Evolutionary conservation across 2,329 filamentous ascomycete species (phyloP).

Genomic region (Monosporascus cannonballus): DNA sequence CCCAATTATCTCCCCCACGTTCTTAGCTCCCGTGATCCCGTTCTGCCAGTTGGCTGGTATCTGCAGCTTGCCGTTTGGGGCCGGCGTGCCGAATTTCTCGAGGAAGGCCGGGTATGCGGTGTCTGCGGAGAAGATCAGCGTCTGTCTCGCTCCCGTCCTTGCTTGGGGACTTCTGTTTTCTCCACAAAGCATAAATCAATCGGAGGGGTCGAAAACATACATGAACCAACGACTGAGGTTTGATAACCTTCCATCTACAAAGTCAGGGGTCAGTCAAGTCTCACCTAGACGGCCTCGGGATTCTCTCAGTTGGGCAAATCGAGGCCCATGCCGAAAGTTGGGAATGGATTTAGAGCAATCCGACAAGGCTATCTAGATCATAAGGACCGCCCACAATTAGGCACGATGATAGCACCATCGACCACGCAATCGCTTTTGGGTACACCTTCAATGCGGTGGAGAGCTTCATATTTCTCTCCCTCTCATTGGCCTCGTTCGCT

Average conservation of each 20-base stretch:
- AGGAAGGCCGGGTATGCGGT: constrained; percentile 32
- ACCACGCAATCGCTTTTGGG: constrained; percentile 37
- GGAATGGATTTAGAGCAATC: neutral
- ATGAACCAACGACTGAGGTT: constrained; percentile 23
- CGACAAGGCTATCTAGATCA: neutral
- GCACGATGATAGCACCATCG: constrained; percentile 34
- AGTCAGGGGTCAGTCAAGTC: neutral
- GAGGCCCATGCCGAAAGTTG: too few relatives aligned
- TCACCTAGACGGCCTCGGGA: too few relatives aligned
- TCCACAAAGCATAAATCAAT: too few relatives aligned
- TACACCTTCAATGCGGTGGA: constrained; percentile 35
- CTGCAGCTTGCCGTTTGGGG: constrained; percentile 30
- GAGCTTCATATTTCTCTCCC: constrained; percentile 31
- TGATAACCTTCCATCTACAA: constrained; percentile 22
- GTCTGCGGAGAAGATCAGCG: constrained; percentile 13
- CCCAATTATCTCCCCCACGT: constrained; percentile 41
- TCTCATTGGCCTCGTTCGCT: constrained; percentile 32
- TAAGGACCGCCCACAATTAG: constrained; percentile 26
- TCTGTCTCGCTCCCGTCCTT: too few relatives aligned
- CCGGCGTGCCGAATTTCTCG: constrained; percentile 26
- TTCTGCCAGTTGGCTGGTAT: constrained; percentile 41
- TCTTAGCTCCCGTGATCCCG: constrained; percentile 37
- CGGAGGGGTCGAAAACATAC: constrained; percentile 10
- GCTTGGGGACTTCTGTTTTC: too few relatives aligned
- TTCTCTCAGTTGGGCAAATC: too few relatives aligned